Evolutionary conservation across 495 filamentous ascomycete genomes (phyloP).

Genomic region (Oleoguttula mirabilis): DNA sequence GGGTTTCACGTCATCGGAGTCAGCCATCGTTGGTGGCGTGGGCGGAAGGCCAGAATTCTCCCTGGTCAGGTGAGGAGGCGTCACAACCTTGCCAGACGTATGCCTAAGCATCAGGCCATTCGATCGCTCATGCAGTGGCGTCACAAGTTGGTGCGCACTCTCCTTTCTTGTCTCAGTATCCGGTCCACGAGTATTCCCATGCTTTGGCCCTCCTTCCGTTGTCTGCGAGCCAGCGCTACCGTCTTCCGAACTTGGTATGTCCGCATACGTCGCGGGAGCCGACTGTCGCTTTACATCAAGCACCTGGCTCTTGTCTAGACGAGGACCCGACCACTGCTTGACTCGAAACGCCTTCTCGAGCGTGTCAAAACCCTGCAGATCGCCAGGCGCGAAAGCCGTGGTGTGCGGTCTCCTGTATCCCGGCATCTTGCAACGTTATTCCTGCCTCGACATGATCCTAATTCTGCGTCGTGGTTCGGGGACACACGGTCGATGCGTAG

Average conservation of each 20-base stretch:
- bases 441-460: no score
- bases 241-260: constrained; percentile 5
- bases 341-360: constrained; percentile 6
- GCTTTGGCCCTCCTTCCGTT: no score
- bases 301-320: background rate
- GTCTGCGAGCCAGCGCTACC: background rate
- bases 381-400: background rate
- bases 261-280: background rate
- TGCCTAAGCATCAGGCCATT: no score
- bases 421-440: background rate
- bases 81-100: no score
- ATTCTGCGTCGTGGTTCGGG: no score
- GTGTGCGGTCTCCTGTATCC: constrained; percentile 2
- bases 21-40: constrained; percentile 18
- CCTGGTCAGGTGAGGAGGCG: constrained; percentile 1
- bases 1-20: constrained; percentile 6
- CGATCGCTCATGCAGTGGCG: no score
- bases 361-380: background rate
- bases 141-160: no score
- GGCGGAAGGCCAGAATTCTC: constrained; percentile 16
- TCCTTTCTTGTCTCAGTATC: no score
- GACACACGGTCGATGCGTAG: no score
- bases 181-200: no score
- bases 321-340: background rate
- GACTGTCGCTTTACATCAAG: background rate